Evolutionary conservation across 2,329 filamentous ascomycete genomes (phyloP).

Genomic region (Tricladium varicosporioides): DNA sequence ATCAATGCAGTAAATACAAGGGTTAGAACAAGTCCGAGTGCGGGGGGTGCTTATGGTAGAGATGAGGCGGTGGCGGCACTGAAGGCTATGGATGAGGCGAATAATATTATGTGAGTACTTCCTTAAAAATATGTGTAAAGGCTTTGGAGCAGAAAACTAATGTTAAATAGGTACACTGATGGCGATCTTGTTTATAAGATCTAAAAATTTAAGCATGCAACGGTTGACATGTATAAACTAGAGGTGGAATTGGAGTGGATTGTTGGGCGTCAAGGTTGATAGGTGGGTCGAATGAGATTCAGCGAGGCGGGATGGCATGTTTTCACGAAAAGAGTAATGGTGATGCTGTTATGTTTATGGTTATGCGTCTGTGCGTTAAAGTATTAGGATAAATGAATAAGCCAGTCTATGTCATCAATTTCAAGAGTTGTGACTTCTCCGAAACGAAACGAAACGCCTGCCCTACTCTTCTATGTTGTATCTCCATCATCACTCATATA

Average conservation of each 20-base stretch:
- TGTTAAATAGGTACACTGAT: constrained; percentile 49
- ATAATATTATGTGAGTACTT: constrained; percentile 83
- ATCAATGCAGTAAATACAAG: constrained; percentile 76
- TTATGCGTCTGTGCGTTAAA: background rate
- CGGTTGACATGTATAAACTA: constrained; percentile 22
- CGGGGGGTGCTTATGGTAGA: constrained; percentile 61
- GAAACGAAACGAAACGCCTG: too few species aligned
- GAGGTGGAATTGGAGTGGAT: background rate
- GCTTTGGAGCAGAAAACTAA: too few species aligned
- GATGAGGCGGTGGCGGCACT: constrained; percentile 76
- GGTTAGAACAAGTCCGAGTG: constrained; percentile 45
- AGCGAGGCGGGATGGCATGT: too few species aligned
- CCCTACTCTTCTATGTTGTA: too few species aligned
- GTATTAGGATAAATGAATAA: background rate
- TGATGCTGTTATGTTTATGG: background rate
- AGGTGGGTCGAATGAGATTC: too few species aligned
- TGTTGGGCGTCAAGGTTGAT: too few species aligned
- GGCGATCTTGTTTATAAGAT: constrained; percentile 71
- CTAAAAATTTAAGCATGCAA: too few species aligned
- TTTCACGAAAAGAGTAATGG: too few species aligned
- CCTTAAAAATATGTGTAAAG: too few species aligned
- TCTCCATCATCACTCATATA: too few species aligned
- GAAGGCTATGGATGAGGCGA: constrained; percentile 74
- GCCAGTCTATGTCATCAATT: background rate
- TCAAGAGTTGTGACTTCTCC: background rate